phyloP scores from a whole-genome alignment of 331 rosid species.

The Rhamnella rubrinervis region DNA sequence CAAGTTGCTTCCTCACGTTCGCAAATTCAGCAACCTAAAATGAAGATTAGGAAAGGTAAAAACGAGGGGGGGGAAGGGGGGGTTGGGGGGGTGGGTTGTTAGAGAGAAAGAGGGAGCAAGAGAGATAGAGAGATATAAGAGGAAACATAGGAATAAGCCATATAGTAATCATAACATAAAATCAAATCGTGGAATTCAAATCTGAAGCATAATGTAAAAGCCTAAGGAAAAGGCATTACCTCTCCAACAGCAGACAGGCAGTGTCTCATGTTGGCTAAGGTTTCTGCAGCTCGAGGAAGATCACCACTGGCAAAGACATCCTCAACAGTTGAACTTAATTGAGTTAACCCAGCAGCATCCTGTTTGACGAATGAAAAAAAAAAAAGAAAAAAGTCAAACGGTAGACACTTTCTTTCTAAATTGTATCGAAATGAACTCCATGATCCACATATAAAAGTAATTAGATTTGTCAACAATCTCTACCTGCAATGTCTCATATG shows the following conservation, averaged over 20 bases:
- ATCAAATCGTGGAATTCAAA: not conserved
- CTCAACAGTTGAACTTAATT: slow-evolving; percentile 90
- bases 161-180: not conserved
- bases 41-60: not conserved
- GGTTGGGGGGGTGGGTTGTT: too few relatives aligned
- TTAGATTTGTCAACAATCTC: slow-evolving; percentile 11
- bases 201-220: not conserved
- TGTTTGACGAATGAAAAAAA: slow-evolving; percentile 24
- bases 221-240: slow-evolving; percentile 40
- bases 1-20: slow-evolving; percentile 91
- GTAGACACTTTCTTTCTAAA: slow-evolving; percentile 6
- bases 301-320: slow-evolving; percentile 98
- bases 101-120: not conserved
- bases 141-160: not conserved
- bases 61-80: too few relatives aligned
- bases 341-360: slow-evolving; percentile 99
- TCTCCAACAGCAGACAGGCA: slow-evolving; percentile 99
- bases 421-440: slow-evolving; percentile 7
- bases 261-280: slow-evolving; percentile 95
- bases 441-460: slow-evolving; percentile 9
- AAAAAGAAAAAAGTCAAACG: slow-evolving; percentile 10
- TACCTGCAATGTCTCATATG: slow-evolving; percentile 90
- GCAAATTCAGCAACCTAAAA: slow-evolving; percentile 98
- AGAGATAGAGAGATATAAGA: not conserved
- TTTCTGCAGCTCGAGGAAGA: slow-evolving; percentile 95